A percentile compares a stretch with the other conserved stretches of the same genome.
Conservation (phyloP, 495 filamentous ascomycete genomes). For the Beverwykella pulmonaria region DNA sequence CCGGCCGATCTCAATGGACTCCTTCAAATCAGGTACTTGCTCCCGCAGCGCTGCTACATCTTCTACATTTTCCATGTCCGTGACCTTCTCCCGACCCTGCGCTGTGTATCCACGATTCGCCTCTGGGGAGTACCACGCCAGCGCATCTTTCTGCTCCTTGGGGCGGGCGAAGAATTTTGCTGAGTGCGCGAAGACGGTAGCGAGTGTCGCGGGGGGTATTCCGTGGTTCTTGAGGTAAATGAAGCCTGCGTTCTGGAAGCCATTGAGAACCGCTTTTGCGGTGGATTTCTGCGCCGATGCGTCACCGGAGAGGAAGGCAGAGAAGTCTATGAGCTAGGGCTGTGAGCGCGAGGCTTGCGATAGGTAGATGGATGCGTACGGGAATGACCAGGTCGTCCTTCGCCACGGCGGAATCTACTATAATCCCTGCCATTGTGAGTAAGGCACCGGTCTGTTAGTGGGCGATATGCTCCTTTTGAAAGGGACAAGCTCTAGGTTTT, state of each 20-base stretch:
- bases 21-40: conserved; percentile 75
- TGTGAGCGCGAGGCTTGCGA: conserved; percentile 2
- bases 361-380: conserved; percentile 10
- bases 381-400: conserved; percentile 41
- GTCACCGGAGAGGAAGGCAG: conserved; percentile 68
- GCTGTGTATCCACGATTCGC: conserved; percentile 67
- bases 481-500: background rate
- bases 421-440: conserved; percentile 15
- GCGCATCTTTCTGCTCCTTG: conserved; percentile 64
- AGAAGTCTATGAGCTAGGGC: conserved; percentile 81
- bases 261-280: conserved; percentile 70
- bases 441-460: background rate
- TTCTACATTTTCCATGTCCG: conserved; percentile 56
- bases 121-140: conserved; percentile 46
- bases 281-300: conserved; percentile 64
- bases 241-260: conserved; percentile 86
- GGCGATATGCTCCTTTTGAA: background rate
- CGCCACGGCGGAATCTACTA: conserved; percentile 28
- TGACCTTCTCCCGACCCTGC: conserved; percentile 77
- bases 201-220: conserved; percentile 58
- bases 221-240: conserved; percentile 83
- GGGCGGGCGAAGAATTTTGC: conserved; percentile 77
- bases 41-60: conserved; percentile 63
- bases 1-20: conserved; percentile 80
- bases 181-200: conserved; percentile 67